Percentiles rank a stretch among this genome's conserved stretches.
Evolutionary conservation across 805 yeast genomes (phyloP).

Genomic region (Metschnikowia hibisci): DNA sequence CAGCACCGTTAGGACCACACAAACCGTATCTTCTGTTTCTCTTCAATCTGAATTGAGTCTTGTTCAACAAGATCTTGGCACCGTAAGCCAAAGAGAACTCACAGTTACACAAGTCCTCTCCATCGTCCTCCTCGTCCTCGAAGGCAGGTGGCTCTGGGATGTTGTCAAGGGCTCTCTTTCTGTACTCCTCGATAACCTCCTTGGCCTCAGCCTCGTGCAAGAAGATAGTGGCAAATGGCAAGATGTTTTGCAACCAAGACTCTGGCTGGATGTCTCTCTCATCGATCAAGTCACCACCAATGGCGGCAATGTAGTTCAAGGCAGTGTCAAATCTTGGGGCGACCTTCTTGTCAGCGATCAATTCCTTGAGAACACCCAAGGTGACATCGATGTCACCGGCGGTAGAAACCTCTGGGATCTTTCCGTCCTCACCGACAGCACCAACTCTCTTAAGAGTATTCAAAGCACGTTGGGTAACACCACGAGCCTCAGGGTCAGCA

Average conservation of each 20-base stretch:
- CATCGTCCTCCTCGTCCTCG: conserved; percentile 97
- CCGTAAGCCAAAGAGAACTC: conserved; percentile 99
- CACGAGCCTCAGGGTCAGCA: conserved; percentile 99
- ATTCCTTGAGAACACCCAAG: conserved; percentile 70
- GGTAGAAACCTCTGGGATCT: conserved; percentile 94
- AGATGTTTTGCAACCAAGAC: conserved; percentile 83
- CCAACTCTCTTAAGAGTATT: conserved; percentile 98
- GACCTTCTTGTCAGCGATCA: conserved; percentile 63
- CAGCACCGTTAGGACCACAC: conserved; percentile 62
- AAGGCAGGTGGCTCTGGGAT: conserved; percentile 93
- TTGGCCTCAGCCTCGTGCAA: conserved; percentile 90
- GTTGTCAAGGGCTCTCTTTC: conserved; percentile 96
- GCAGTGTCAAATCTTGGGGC: conserved; percentile 78
- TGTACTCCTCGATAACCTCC: conserved; percentile 87
- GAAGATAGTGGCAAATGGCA: conserved; percentile 95
- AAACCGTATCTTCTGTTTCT: conserved; percentile 99
- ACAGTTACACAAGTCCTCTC: conserved; percentile 99
- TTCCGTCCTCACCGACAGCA: conserved; percentile 86
- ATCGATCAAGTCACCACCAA: conserved; percentile 98
- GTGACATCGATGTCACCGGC: conserved; percentile 97
- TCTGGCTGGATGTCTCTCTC: conserved; percentile 90
- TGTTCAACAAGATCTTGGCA: conserved; percentile 99
- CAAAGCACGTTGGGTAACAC: conserved; percentile 94
- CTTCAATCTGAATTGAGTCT: conserved; percentile 98
- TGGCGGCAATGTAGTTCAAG: conserved; percentile 81